These are phyloP conservation scores for Vicia sativa DNA, from an alignment of 306 rosid genomes.

Conservation along the genomic window DNA sequence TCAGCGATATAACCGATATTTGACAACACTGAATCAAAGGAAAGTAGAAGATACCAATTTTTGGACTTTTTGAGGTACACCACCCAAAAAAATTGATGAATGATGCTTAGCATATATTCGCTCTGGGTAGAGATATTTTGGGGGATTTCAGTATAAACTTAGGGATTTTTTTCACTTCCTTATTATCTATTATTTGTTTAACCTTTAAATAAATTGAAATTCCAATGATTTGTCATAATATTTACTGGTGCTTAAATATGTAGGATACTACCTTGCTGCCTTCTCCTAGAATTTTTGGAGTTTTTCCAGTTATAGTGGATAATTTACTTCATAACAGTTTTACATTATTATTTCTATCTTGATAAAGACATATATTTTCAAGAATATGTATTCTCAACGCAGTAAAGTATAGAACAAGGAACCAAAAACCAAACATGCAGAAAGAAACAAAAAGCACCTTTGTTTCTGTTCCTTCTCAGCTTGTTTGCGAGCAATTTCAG, in stretches of 20 bases:
- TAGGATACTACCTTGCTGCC: neutral
- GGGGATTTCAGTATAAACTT: neutral
- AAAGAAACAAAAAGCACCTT: constrained; percentile 55
- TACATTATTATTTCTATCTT: neutral
- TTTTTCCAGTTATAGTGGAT: neutral
- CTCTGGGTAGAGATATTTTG: neutral
- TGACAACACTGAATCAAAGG: neutral
- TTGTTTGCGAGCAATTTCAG: constrained; percentile 84
- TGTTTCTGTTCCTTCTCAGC: constrained; percentile 89
- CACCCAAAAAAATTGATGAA: constrained; percentile 1
- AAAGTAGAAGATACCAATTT: neutral
- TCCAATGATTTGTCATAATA: neutral
- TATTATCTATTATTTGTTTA: neutral
- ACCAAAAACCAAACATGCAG: constrained; percentile 6
- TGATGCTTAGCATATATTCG: neutral
- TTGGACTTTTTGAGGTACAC: neutral
- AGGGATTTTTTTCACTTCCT: neutral
- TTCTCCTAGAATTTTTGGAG: neutral
- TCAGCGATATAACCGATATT: no score
- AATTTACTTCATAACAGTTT: neutral
- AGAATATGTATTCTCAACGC: neutral
- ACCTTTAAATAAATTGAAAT: neutral
- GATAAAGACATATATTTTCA: neutral
- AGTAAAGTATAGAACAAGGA: neutral
- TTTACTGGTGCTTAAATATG: neutral